A percentile compares a stretch with the other conserved stretches of the same genome.
phyloP scores from a whole-genome alignment of 768 basidiomycete genomes.

The Kwoniella pini region DNA sequence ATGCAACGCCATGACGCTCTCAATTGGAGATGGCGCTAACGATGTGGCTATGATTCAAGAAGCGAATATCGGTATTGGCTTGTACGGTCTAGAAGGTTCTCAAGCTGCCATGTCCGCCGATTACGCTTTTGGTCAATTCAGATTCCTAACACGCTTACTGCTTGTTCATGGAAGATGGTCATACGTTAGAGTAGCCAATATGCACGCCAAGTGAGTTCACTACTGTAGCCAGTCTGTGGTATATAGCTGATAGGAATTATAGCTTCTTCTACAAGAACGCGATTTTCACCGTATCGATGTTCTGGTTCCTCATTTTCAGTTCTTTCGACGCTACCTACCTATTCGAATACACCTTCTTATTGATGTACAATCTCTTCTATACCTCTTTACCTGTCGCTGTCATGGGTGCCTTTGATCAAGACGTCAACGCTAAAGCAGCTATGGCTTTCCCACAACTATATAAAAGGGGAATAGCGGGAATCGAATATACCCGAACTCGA shows the following conservation, averaged over 20 bases:
- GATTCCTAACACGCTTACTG: conserved; percentile 84
- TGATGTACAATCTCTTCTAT: conserved; percentile 88
- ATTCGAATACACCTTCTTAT: conserved; percentile 90
- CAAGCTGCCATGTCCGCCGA: conserved; percentile 99
- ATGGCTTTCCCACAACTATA: conserved; percentile 95
- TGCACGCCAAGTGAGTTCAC: conserved; percentile 59
- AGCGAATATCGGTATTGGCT: conserved; percentile 94
- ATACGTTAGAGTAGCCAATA: conserved; percentile 91
- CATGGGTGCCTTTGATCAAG: conserved; percentile 94
- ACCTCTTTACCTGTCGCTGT: conserved; percentile 89
- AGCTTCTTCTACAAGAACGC: conserved; percentile 95
- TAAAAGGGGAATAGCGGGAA: conserved; percentile 84
- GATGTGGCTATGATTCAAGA: conserved; percentile 99
- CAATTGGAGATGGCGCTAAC: conserved; percentile 94
- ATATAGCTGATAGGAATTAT: conserved; percentile 56
- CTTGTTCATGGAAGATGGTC: conserved; percentile 97
- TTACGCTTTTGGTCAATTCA: conserved; percentile 96
- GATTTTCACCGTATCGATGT: conserved; percentile 65
- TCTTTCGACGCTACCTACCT: conserved; percentile 94
- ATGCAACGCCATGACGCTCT: conserved; percentile 89
- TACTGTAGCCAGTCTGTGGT: neutral
- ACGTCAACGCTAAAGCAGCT: conserved; percentile 83
- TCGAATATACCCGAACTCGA: conserved; percentile 86
- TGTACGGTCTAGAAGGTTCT: conserved; percentile 91
- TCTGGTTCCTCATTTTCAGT: conserved; percentile 91